Base-by-base conservation (phyloP, 768 basidiomycete species). In the Termitomyces sp. region DNA sequence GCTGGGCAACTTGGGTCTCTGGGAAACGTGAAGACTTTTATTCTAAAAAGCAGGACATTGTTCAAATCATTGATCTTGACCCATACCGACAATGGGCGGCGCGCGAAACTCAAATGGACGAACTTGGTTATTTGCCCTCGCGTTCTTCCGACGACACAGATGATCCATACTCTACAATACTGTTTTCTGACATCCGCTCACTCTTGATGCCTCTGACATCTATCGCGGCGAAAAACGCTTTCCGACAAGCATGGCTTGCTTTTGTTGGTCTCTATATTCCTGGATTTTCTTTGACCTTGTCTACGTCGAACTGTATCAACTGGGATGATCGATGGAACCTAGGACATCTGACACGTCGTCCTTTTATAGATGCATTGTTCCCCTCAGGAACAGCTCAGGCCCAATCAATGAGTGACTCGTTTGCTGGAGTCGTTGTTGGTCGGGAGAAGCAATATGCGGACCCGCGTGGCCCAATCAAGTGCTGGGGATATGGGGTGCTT, bases 291-390 rank as follows among this genome's bases (percentile, higher is more conserved):
- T 61, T 70, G 22, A 75, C 75, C 3, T 62, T 83, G 46, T 72
- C 74, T 2, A 46, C 46, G 10, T 47, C 64, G 4, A 56, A 39
- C 5, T 65, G 71, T 18, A 59, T 71, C 34, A 74, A 79, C 54
- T 79, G 79, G 76, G 88, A 91, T 68, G 90, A 91, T 65, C 76
- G 85, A 54, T 92, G 89, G 89, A 77, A 74, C 55, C 67, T 72
- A 62, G 73, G 71, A 16, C 73, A 81, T 61, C 68, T 90, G 14
- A 70, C 71, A 18, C 74, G 72, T n/a, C 67, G 70, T 18, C 53
- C 74, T 0, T 78, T 73, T 37, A 71, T 92, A 46, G 68, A 77
- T 31, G 66, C 73, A 0, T 71, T 90, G 29, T 86, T 90, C 62
- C 84, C 87, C 5, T 54, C 70, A 8, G 65, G 69, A 26, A 60